Evolutionary conservation across 129 eudicot species (phyloP).

Genomic region (Cynara cardunculus): DNA sequence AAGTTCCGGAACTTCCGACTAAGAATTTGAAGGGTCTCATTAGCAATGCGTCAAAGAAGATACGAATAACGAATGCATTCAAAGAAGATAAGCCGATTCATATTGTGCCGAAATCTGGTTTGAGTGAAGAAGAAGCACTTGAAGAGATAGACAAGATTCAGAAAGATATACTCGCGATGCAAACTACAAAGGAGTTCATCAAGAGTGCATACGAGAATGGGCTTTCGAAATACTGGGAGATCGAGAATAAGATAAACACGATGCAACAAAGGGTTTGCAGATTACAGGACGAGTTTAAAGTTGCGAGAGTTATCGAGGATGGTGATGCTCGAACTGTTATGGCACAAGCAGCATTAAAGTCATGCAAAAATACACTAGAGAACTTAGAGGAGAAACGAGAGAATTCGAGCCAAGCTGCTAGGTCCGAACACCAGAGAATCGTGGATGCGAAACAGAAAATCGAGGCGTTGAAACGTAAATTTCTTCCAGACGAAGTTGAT

Average conservation of each 20-base stretch:
- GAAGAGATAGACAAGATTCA: conserved; percentile 76
- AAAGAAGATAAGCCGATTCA: conserved; percentile 20
- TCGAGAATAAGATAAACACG: conserved; percentile 64
- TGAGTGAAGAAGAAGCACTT: conserved; percentile 50
- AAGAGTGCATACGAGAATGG: conserved; percentile 78
- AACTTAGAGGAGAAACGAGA: conserved; percentile 63
- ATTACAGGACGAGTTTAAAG: conserved; percentile 68
- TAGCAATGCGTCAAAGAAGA: conserved; percentile 39
- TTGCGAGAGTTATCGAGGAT: conserved; percentile 60
- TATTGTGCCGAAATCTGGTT: conserved; percentile 51
- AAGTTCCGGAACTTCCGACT: conserved; percentile 52
- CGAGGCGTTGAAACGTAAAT: conserved; percentile 36
- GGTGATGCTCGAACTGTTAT: conserved; percentile 78
- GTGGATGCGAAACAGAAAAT: conserved; percentile 40
- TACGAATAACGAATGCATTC: conserved; percentile 20
- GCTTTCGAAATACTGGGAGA: conserved; percentile 50
- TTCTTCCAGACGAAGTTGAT: conserved; percentile 19
- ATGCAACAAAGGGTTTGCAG: conserved; percentile 55
- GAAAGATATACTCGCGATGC: conserved; percentile 65
- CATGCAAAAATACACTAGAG: conserved; percentile 68
- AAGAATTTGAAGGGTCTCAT: conserved; percentile 48
- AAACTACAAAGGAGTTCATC: conserved; percentile 78
- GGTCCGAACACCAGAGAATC: conserved; percentile 46
- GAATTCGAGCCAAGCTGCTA: conserved; percentile 39
- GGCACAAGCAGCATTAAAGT: conserved; percentile 80